phyloP scores from a whole-genome alignment of 306 rosid genomes.

The Ziziphus jujuba region DNA sequence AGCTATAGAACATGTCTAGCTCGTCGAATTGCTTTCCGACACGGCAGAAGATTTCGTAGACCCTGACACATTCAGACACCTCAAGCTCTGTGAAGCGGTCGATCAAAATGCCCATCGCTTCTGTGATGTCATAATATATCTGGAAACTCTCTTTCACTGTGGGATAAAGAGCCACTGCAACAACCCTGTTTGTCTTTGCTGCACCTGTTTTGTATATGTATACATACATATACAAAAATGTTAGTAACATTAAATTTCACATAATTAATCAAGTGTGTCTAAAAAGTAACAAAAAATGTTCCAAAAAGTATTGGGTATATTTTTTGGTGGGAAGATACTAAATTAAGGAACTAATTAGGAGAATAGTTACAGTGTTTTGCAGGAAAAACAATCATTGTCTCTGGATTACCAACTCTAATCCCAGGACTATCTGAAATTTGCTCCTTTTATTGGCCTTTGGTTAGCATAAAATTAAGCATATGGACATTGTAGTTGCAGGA shows the following conservation, averaged over 20 bases:
- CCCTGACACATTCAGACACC: conserved; percentile 49
- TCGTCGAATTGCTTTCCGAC: conserved; percentile 84
- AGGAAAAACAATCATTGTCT: too few species aligned
- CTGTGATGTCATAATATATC: conserved; percentile 64
- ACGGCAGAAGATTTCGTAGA: conserved; percentile 71
- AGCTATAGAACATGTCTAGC: conserved; percentile 62
- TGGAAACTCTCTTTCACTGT: conserved; percentile 79
- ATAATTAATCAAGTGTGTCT: neutral
- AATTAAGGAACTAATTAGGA: too few species aligned
- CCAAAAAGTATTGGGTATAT: too few species aligned
- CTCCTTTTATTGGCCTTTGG: too few species aligned
- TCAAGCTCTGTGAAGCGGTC: conserved; percentile 73
- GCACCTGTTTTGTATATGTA: conserved; percentile 42
- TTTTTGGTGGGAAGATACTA: too few species aligned
- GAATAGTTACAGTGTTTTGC: too few species aligned
- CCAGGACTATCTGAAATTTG: too few species aligned
- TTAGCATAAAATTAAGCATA: too few species aligned
- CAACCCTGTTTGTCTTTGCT: conserved; percentile 67
- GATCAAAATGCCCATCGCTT: conserved; percentile 47
- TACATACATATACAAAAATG: neutral
- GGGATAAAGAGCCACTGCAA: conserved; percentile 71
- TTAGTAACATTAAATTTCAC: neutral
- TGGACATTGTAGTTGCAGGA: too few species aligned
- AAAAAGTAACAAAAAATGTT: too few species aligned
- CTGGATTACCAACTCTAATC: too few species aligned